phyloP scores from a whole-genome alignment of 1,284 basidiomycete genomes.

The Ganoderma sp. region DNA sequence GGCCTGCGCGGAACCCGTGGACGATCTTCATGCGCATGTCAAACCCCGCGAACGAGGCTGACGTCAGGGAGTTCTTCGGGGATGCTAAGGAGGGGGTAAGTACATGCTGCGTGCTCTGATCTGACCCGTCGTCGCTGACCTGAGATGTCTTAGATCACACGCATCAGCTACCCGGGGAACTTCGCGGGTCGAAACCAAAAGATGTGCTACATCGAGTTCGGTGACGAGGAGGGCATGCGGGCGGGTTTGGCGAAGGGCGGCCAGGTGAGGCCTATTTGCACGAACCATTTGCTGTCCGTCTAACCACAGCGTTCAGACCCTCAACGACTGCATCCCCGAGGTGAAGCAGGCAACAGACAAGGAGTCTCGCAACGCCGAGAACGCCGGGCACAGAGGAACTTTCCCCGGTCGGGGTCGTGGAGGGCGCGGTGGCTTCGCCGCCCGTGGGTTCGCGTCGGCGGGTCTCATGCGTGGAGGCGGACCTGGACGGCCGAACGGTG shows the following conservation, averaged over 20 bases:
- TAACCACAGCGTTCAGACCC: conserved; percentile 52
- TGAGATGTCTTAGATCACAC: conserved; percentile 61
- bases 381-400: conserved; percentile 42
- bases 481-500: conserved; percentile 41
- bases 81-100: conserved; percentile 68
- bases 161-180: conserved; percentile 68
- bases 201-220: conserved; percentile 87
- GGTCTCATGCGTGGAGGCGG: conserved; percentile 57
- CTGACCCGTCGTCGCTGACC: background rate
- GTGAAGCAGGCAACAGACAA: conserved; percentile 73
- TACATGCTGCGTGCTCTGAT: conserved; percentile 28
- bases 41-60: conserved; percentile 63
- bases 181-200: conserved; percentile 55
- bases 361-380: conserved; percentile 54
- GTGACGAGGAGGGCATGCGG: conserved; percentile 82
- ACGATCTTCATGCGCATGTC: conserved; percentile 84
- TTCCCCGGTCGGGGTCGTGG: conserved; percentile 55
- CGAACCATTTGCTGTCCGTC: background rate
- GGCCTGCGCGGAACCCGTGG: conserved; percentile 76
- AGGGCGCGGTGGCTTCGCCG: conserved; percentile 64
- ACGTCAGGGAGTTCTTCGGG: conserved; percentile 78
- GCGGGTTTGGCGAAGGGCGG: conserved; percentile 73
- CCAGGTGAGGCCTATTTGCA: conserved; percentile 54
- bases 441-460: conserved; percentile 69
- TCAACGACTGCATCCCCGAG: conserved; percentile 67